Evolutionary conservation across 768 basidiomycete species (phyloP), one percentile per base, ranked within the genome.

Genomic region (Tulasnella sp.): DNA sequence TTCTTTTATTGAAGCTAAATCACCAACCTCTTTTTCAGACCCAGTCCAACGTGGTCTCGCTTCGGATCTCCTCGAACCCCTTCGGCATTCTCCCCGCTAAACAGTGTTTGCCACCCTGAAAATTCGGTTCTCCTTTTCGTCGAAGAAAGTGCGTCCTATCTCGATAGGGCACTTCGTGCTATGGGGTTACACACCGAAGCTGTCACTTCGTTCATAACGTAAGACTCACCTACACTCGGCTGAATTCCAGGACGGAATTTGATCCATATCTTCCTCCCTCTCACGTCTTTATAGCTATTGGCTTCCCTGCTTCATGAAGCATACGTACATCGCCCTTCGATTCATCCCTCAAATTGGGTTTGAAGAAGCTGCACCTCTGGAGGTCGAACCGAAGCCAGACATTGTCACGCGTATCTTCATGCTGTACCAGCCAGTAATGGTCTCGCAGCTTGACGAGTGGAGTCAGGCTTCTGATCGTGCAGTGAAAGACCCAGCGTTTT

Each of bases 341-440:
- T 88, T 89, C 82, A 44, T 88, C 9, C 83, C 86, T 1, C 88
- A 88, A 79, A 80, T 81, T 1, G 83, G 84, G n/a, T 88, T 87
- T 80, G 86, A 86, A 72, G 75, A 80, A 7, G 84, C 87, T 0
- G 88, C 86, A 0, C 84, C 81, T 0, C 82, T 88, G 20, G 80
- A 80, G 1, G 79, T 88, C 71, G 78, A 77, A 2, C 88, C 88
- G 1, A 48, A 78, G 44, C 87, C 88, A 20, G 86, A 87, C 77
- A 82, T 86, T 70, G 82, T 87, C 13, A 85, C 84, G 0, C 85
- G 86, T 6, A 82, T 88, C 16, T 88, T 88, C 80, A 87, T 88
- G 87, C 80, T 88, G 1, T 89, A 87, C 81, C 81, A 83, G 26
- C 86, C 86, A 1, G 80, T 88, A 0, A 26, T 51, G 11, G 80